A percentile compares a stretch with the other conserved stretches of the same genome.
Evolutionary conservation across 2,329 filamentous ascomycete species (phyloP).

Genomic region (Huntiella moniliformis): DNA sequence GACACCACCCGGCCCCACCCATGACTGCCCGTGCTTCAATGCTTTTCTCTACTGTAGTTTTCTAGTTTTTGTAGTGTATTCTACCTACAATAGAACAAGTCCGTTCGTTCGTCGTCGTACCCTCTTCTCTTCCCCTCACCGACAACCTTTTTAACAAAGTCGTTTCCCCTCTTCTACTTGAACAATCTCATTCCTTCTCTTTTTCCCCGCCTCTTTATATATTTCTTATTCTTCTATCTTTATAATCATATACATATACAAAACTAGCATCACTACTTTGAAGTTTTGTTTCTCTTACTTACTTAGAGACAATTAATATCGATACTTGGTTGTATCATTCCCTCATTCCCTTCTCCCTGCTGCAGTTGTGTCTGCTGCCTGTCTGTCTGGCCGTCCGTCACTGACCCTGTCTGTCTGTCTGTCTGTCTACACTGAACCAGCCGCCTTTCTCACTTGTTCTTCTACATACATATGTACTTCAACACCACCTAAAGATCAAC

Average conservation of each 20-base stretch:
- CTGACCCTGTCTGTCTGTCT: neutral
- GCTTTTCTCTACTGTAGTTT: neutral
- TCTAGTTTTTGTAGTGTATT: too few relatives aligned
- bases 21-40: neutral
- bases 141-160: neutral
- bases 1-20: neutral
- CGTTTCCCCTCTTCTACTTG: too few relatives aligned
- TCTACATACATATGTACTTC: too few relatives aligned
- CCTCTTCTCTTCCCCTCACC: slow-evolving; percentile 1
- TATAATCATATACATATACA: too few relatives aligned
- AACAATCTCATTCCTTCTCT: too few relatives aligned
- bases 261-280: too few relatives aligned
- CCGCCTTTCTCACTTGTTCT: too few relatives aligned
- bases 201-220: too few relatives aligned
- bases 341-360: neutral
- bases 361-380: neutral
- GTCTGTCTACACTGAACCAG: neutral
- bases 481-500: too few relatives aligned
- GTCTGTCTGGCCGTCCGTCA: neutral
- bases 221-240: too few relatives aligned
- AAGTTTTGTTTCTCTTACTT: neutral
- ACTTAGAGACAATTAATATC: neutral
- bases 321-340: neutral
- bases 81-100: too few relatives aligned
- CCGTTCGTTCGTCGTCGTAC: too few relatives aligned